Evolutionary conservation across 2,329 filamentous ascomycete genomes (phyloP).

Genomic region (Botrytis tulipae): DNA sequence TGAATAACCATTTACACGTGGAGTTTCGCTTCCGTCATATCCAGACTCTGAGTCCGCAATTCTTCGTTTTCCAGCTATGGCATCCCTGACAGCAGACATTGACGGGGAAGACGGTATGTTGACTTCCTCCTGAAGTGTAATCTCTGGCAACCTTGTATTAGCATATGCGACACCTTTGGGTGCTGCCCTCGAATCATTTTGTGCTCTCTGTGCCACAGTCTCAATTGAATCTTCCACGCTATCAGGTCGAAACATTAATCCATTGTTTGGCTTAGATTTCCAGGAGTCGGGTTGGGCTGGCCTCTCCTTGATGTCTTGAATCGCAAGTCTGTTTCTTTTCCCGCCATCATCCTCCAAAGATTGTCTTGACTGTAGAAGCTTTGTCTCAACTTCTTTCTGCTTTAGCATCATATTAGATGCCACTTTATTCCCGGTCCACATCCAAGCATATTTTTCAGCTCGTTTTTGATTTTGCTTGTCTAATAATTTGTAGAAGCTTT

Average conservation of each 20-base stretch:
- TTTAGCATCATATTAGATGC: constrained; percentile 74
- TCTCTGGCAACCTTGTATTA: constrained; percentile 74
- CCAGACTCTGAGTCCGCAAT: constrained; percentile 60
- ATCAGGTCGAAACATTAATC: constrained; percentile 80
- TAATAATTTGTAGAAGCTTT: constrained; percentile 88
- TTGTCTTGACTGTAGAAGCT: constrained; percentile 46
- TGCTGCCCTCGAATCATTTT: constrained; percentile 68
- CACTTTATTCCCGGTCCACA: constrained; percentile 81
- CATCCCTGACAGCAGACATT: constrained; percentile 78
- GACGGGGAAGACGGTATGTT: constrained; percentile 72
- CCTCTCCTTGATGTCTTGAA: constrained; percentile 66
- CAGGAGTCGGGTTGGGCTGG: constrained; percentile 77
- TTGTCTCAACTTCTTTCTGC: constrained; percentile 60
- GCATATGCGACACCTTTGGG: constrained; percentile 76
- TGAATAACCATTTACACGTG: constrained; percentile 86
- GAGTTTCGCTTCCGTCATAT: constrained; percentile 67
- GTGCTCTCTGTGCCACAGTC: constrained; percentile 66
- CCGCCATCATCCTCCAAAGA: constrained; percentile 55
- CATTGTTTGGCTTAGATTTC: constrained; percentile 72
- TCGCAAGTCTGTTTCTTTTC: constrained; percentile 57
- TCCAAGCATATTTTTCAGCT: constrained; percentile 82
- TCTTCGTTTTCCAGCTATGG: constrained; percentile 71
- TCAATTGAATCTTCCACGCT: constrained; percentile 57
- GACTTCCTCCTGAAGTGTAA: constrained; percentile 42
- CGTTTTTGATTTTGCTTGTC: constrained; percentile 87